Base-by-base conservation (phyloP, 495 filamentous ascomycete genomes). In the Evernia prunastri region DNA sequence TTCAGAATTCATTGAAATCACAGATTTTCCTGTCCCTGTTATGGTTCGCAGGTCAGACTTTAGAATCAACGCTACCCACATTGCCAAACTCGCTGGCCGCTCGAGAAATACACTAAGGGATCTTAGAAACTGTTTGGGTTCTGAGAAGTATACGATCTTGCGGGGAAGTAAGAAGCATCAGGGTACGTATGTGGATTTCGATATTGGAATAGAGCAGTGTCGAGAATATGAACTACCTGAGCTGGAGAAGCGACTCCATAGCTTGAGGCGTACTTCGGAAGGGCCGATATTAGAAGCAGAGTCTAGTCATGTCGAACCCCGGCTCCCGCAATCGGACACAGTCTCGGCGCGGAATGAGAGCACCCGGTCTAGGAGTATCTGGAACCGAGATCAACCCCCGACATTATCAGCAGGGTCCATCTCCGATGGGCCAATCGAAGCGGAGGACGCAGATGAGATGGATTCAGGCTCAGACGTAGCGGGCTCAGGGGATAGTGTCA, bases 1-100 rank as follows among this genome's bases (percentile, higher is more conserved):
- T 59, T 59, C 9, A 59, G 23, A 43, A 39, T 59, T 59, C 23
- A 59, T 59, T 29, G 37, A 59, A 39, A 59, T 59, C 11, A 23
- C 8, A 23, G 57, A 40, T 37, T 59, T 59, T 39, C 5, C n/a
- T 20, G 13, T 0, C 37, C 23, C 37, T 39, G 5, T 59, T 23
- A 59, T 59, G 23, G 23, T 59, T 39, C 35, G 9, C 42, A 40
- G 2, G 37, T 36, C 4, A 59, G 57, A 59, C 37, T 59, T 39
- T 43, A 59, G 37, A 59, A 59, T 59, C 23, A 59, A 59, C 35
- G 57, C 11, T 6, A 2, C 7, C 23, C 7, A 39, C 13, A 36
- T 59, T 11, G 9, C 8, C 7, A 59, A 39, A 59, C 37, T 59
- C 29, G 27, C 10, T 23, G 23, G 23, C 23, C 36, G 37, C 27